Base-by-base conservation (phyloP, 75 land plant species). In the Selaginella moellendorffii region DNA sequence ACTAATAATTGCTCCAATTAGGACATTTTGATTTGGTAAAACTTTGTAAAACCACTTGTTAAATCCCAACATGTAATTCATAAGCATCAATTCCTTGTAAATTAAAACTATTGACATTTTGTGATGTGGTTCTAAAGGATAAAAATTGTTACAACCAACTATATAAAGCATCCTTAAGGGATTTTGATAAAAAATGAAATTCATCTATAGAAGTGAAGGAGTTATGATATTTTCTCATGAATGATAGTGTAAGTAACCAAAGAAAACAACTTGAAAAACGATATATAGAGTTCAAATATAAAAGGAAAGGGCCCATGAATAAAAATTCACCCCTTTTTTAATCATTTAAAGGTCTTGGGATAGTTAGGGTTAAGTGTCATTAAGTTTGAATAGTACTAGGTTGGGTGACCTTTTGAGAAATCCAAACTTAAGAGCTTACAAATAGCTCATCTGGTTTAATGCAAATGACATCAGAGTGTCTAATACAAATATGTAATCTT, bases 121-220 rank as follows among this genome's bases (percentile, higher is more conserved):
- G 46, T 36, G 46, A 14, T 36, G 46, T 36, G 46, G 46, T 14
- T 36, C 46, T 36, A 36, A 36, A 5, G 46, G 46, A 36, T 36
- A 36, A 5, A 36, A 5, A 5, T 14, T 14, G 10, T 14, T 14
- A 14, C 14, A 36, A 5, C 46, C 46, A 5, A 36, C 46, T 14
- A 36, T 36, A 14, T 36, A 36, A 5, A 14, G 14, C 5, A 36
- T 5, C 46, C 46, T 14, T 14, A 60, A 2, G 17, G 81, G 86
- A 31, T 83, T 83, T 1, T 70, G 59, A 0, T 84, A 84, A 2
- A 83, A 67, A 2, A 83, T 75, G 69, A 81, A 83, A 60, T 83
- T 69, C 28, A 76, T 74, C 86, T 82, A 71, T 0, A 61, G 1
- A 62, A 56, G 24, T 8, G 21, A 56, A 19, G n/a, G 24, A 56